Conservation (phyloP, 2,329 filamentous ascomycete genomes). For the Rosellinia necatrix region DNA sequence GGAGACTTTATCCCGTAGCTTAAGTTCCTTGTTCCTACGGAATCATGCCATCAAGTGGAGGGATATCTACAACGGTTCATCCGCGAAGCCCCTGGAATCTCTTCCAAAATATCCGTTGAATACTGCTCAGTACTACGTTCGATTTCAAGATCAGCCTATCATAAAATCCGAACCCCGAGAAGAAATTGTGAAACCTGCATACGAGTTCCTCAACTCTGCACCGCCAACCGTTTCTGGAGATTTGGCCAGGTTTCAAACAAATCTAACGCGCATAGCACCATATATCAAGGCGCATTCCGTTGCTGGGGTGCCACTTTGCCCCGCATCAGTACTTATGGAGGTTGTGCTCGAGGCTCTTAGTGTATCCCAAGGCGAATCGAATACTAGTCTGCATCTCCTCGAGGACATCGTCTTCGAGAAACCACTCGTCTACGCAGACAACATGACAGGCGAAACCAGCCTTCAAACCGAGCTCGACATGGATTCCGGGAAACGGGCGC, state of each 20-base stretch:
- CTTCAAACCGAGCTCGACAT: slow-evolving; percentile 5
- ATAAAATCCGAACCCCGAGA: not conserved
- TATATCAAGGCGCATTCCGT: slow-evolving; percentile 32
- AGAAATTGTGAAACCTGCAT: not conserved
- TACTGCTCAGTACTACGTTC: slow-evolving; percentile 20
- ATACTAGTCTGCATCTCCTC: not conserved
- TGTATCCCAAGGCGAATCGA: not conserved
- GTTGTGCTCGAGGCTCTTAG: slow-evolving; percentile 31
- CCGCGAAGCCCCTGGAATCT: slow-evolving; percentile 7
- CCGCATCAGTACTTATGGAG: slow-evolving; percentile 34
- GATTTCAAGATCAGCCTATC: slow-evolving; percentile 3
- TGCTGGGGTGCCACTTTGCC: slow-evolving; percentile 30
- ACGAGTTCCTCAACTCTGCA: slow-evolving; percentile 20
- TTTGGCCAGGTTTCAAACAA: slow-evolving; percentile 16
- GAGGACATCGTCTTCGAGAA: slow-evolving; percentile 13
- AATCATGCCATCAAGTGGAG: slow-evolving; percentile 19
- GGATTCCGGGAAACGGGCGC: not conserved
- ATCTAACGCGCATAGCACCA: slow-evolving; percentile 9
- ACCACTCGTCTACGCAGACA: slow-evolving; percentile 1
- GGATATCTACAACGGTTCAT: slow-evolving; percentile 16
- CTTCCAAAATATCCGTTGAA: slow-evolving; percentile 24
- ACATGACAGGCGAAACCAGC: not conserved
- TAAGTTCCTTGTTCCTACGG: slow-evolving; percentile 10
- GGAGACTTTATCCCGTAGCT: slow-evolving; percentile 15
- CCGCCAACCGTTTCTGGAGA: not conserved